Evolutionary conservation across 176 grass and related monocot species (phyloP), one percentile per base, ranked within the genome.

Genomic region (Triticum dicoccoides): DNA sequence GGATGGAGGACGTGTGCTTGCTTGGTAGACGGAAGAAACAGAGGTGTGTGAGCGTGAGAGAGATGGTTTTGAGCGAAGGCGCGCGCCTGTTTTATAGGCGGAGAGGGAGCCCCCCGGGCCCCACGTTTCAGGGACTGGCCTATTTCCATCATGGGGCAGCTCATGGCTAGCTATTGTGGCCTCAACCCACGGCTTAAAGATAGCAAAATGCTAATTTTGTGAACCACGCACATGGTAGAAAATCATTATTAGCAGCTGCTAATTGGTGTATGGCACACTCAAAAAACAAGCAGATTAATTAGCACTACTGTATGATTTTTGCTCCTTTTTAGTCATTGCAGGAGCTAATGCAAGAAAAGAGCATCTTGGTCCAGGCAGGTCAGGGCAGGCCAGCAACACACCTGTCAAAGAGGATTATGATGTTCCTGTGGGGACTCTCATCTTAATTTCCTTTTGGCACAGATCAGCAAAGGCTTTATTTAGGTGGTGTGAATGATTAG

Each of bases 111-210:
- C 9, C 2, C 4, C 5, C 30, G 8, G 54, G 8, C 21, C 85
- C 76, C 85, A 84, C 59, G 14, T 76, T 80, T 80, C 76, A 87
- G 52, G 86, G 80, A 35, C 80, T 14, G 74, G 59, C 85, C 82
- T 44, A 67, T 74, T 90, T 74, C 84, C 67, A 80, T 76, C 74
- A 47, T 47, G 17, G 74, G 67, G 78, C 76, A 87, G 76, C 89
- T 87, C 85, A 76, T 15, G 47, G 25, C 23, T 29, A 20, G 17
- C 17, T 9, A 37, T 59, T 21, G 56, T 59, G 76, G 61, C 68
- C 67, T 56, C 13, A 56, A 42, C 21, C 33, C 24, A 68, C 27
- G 59, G 89, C 61, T 74, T 80, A 51, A 21, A 80, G 58, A 59
- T 38, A 80, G 67, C 4, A 80, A 80, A 27, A 44, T 80, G 45